Evolutionary conservation across 106 monocot genomes (phyloP).

Genomic region (Hemerocallis citrina): DNA sequence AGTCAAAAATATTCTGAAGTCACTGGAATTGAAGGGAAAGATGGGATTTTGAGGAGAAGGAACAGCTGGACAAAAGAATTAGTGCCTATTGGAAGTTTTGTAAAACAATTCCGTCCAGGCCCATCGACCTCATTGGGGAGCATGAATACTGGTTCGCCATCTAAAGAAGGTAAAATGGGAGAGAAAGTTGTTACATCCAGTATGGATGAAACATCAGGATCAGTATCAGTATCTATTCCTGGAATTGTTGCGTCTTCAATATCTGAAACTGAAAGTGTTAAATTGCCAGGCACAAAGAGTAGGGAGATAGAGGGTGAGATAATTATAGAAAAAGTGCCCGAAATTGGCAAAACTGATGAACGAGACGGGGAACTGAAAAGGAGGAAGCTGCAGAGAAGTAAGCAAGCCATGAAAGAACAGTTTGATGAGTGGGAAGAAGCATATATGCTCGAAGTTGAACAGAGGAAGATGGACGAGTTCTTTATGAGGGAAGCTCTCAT

Average conservation of each 20-base stretch:
- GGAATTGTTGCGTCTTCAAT: constrained; percentile 7
- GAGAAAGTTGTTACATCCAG: constrained; percentile 9
- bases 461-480: constrained; percentile 65
- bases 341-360: constrained; percentile 18
- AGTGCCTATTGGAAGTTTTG: neutral
- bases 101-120: constrained; percentile 6
- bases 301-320: constrained; percentile 11
- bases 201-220: constrained; percentile 7
- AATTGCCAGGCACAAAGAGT: constrained; percentile 7
- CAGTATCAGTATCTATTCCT: constrained; percentile 1
- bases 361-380: constrained; percentile 49
- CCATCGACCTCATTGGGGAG: constrained; percentile 4
- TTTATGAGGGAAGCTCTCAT: constrained; percentile 96
- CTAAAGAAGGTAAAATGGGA: constrained; percentile 12
- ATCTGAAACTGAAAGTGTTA: constrained; percentile 12
- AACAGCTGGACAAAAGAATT: constrained; percentile 9
- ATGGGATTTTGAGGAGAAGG: neutral
- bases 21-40: neutral
- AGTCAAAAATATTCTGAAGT: neutral
- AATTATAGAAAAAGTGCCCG: constrained; percentile 12
- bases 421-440: constrained; percentile 93
- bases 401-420: constrained; percentile 51
- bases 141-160: constrained; percentile 2
- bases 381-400: constrained; percentile 59
- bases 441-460: constrained; percentile 53